phyloP scores from a whole-genome alignment of 2,329 filamentous ascomycete species.

The Fusarium sambucinum region DNA sequence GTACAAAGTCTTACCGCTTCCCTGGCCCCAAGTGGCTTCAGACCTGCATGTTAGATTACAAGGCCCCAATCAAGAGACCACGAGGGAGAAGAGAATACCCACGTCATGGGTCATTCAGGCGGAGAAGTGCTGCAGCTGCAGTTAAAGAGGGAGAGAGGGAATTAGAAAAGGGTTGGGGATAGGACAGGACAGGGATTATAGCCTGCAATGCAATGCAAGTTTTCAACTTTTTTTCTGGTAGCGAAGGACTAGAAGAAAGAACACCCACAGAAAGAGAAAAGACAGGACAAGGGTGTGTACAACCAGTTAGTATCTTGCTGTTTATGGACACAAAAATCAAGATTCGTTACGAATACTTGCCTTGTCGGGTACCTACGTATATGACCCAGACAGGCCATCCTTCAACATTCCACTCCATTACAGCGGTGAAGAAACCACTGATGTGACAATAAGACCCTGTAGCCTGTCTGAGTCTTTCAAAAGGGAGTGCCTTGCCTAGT shows the following conservation, averaged over 20 bases:
- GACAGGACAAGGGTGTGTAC: not conserved
- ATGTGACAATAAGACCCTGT: conserved; percentile 1
- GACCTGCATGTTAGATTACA: conserved; percentile 41
- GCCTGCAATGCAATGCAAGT: conserved; percentile 15
- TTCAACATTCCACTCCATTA: conserved; percentile 4
- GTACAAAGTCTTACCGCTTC: conserved; percentile 46
- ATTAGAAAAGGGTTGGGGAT: conserved; percentile 23
- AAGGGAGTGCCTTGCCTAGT: conserved; percentile 22
- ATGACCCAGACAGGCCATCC: conserved; percentile 9
- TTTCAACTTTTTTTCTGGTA: conserved; percentile 30
- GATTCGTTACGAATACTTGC: conserved; percentile 15
- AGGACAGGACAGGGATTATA: conserved; percentile 16
- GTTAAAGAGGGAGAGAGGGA: conserved; percentile 5
- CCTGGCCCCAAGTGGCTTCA: conserved; percentile 42
- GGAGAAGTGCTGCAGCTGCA: conserved; percentile 8
- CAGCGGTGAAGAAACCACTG: conserved; percentile 40
- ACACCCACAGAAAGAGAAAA: not conserved
- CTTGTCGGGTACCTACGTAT: not conserved
- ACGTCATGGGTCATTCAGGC: conserved; percentile 42
- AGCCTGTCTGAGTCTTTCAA: not conserved
- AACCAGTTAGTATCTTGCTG: not conserved
- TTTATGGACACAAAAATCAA: conserved; percentile 28
- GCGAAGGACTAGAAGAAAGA: conserved; percentile 10
- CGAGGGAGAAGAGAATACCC: conserved; percentile 40
- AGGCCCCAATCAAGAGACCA: conserved; percentile 42